phyloP scores from a whole-genome alignment of 2,329 filamentous ascomycete genomes.

The Fusarium nodosum region DNA sequence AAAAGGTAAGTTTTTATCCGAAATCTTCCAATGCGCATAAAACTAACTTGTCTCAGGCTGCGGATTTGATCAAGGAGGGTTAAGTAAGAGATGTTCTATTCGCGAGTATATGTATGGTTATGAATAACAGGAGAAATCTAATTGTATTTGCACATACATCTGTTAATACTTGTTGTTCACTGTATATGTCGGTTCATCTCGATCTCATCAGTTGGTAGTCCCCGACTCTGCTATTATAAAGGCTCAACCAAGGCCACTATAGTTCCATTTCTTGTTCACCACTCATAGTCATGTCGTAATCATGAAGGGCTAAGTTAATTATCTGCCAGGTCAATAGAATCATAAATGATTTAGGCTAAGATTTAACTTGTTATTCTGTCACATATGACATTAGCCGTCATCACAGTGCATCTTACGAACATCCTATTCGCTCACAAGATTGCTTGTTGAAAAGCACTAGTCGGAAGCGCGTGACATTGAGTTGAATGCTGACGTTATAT shows the following conservation, averaged over 20 bases:
- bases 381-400: neutral
- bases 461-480: neutral
- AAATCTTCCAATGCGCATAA: accelerated
- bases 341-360: neutral
- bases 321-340: accelerated
- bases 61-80: slow-evolving; percentile 32
- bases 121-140: too few relatives aligned
- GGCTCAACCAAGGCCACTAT: neutral
- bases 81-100: neutral
- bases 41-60: slow-evolving; percentile 17
- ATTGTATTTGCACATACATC: too few relatives aligned
- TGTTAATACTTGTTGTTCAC: neutral
- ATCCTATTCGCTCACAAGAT: neutral
- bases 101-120: too few relatives aligned
- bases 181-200: too few relatives aligned
- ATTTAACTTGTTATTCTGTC: too few relatives aligned
- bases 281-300: neutral
- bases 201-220: accelerated
- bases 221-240: neutral
- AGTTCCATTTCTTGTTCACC: neutral
- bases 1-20: slow-evolving; percentile 37
- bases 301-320: neutral
- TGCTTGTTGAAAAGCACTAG: neutral
- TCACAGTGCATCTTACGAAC: too few relatives aligned
- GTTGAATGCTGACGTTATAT: neutral